Evolutionary conservation across 139 green algal species (phyloP), one percentile per base, ranked within the genome.

Genomic region (Zygnema cylindricum): DNA sequence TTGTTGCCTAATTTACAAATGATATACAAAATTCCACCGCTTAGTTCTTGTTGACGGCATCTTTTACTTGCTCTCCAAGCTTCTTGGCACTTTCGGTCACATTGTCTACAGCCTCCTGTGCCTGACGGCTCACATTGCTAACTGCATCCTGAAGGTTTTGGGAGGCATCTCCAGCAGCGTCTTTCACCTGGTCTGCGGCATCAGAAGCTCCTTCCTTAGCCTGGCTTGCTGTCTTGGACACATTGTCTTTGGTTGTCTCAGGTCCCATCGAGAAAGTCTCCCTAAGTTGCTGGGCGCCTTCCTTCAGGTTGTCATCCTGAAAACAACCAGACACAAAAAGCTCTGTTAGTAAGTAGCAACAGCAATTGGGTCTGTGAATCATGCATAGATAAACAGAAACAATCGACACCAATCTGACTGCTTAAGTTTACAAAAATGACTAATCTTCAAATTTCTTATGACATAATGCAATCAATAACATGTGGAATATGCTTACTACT

Each of bases 51-150:
- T 63, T 63, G 49, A 63, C 49, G 77, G 77, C 77, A 30, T 85
- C 32, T 41, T 85, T 85, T 16, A 63, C 77, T 21, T 41, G 49
- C 69, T 85, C 77, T 16, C 35, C 38, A 16, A 38, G 57, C 79
- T 76, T 77, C 38, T 86, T 71, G 11, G 41, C 79, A n/a, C 75
- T 40, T 33, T 86, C 79, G 30, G 1, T 43, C 7, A 69, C 40
- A 69, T 86, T 86, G 41, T 77, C 79, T 35, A 43, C 79, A 35
- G 40, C 40, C 38, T 76, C 75, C 38, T 25, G 2, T 0, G n/a
- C 75, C 75, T 81, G 42, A 54, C 40, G 1, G 40, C 40, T 69
- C 23, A 30, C 75, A 21, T 77, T 38, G 3, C 2, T 69, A 55
- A 38, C 79, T 0, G 79, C 1, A 33, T 39, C 40, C 40, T 86